A percentile compares a stretch with the other conserved stretches of the same genome.
These are phyloP conservation scores for Rhododendron williamsianum DNA, from an alignment of 148 eudicot genomes.

Conservation along the genomic window DNA sequence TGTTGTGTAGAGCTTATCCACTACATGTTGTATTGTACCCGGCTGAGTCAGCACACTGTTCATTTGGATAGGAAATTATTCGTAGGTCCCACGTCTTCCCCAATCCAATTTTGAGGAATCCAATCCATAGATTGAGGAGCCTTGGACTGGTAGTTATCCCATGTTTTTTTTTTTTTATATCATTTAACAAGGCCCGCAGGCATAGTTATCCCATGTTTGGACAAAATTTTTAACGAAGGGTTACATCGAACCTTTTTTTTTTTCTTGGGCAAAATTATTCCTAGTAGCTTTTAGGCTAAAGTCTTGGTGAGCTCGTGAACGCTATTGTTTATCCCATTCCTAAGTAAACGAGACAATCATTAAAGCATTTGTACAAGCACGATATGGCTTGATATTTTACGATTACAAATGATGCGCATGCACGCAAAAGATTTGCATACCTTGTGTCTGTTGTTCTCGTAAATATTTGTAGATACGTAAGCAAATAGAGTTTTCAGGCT, in stretches of 20 bases:
- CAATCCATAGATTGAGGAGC: neutral
- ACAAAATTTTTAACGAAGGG: neutral
- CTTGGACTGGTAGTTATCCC: conserved; percentile 3
- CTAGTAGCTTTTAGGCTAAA: neutral
- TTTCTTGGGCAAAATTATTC: too few relatives aligned
- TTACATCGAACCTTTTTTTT: neutral
- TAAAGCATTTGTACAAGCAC: neutral
- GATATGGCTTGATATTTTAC: neutral
- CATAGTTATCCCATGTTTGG: neutral
- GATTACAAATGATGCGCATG: neutral
- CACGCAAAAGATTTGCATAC: neutral
- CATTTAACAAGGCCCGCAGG: too few relatives aligned
- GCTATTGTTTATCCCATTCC: neutral
- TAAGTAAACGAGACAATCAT: neutral
- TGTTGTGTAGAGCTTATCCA: conserved; percentile 4
- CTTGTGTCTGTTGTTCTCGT: too few relatives aligned
- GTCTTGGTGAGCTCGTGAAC: neutral
- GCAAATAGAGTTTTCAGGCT: too few relatives aligned
- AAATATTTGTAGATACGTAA: too few relatives aligned
- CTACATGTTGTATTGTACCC: neutral
- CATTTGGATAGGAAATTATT: neutral
- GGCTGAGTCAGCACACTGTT: conserved; percentile 9
- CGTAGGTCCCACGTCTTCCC: neutral
- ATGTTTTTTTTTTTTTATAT: neutral
- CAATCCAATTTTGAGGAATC: neutral